phyloP scores from a whole-genome alignment of 1,284 basidiomycete species.

The Pseudomicrostroma phylloplanum region DNA sequence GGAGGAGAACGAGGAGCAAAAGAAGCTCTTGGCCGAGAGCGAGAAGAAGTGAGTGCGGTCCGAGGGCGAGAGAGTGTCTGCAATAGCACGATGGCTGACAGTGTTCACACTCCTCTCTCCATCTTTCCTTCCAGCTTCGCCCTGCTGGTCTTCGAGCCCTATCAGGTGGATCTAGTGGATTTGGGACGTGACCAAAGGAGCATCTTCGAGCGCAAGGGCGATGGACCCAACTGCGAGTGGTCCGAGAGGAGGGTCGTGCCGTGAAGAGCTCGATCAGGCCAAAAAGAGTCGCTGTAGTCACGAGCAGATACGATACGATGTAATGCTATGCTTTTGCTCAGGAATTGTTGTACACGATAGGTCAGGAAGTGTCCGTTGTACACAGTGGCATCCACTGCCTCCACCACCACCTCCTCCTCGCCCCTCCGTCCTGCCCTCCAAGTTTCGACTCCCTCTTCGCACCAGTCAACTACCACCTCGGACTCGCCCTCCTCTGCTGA shows the following conservation, averaged over 20 bases:
- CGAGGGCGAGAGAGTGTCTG: not conserved
- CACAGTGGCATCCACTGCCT: too few species aligned
- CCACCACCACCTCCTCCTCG: too few species aligned
- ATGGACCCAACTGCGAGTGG: slow-evolving; percentile 30
- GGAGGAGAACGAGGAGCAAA: slow-evolving; percentile 42
- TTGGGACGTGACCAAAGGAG: slow-evolving; percentile 39
- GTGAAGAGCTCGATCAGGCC: slow-evolving; percentile 13
- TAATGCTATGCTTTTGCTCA: too few species aligned
- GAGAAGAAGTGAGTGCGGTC: slow-evolving; percentile 33
- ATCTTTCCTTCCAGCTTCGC: slow-evolving; percentile 26
- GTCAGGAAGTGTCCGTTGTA: too few species aligned
- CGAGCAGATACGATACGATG: too few species aligned
- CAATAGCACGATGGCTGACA: not conserved
- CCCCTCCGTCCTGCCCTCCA: too few species aligned
- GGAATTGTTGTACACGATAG: too few species aligned
- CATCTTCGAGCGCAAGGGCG: slow-evolving; percentile 27
- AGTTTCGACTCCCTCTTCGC: too few species aligned
- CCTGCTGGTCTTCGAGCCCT: slow-evolving; percentile 47
- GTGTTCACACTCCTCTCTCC: not conserved
- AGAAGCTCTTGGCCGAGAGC: slow-evolving; percentile 30
- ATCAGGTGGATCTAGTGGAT: slow-evolving; percentile 48
- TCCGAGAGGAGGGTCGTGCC: slow-evolving; percentile 41
- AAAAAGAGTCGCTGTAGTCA: too few species aligned
- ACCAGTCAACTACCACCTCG: too few species aligned
- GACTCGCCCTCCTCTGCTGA: too few species aligned